A percentile compares a stretch with the other conserved stretches of the same genome.
These are phyloP conservation scores for Solanum peruvianum DNA, from an alignment of 257 asterid species.

Conservation along the genomic window DNA sequence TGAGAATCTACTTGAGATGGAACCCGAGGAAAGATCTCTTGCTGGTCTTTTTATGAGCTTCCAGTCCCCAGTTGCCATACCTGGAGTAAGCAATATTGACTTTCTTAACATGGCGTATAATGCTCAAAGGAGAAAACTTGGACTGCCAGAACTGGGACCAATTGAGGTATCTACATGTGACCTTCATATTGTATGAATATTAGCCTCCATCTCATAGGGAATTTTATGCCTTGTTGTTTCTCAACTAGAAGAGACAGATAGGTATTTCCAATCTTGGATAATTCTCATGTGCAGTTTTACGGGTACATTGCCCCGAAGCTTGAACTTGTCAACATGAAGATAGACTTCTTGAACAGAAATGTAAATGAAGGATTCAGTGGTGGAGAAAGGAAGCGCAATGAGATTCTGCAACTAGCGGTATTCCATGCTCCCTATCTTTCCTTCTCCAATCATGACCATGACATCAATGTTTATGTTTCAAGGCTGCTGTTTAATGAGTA, in stretches of 20 bases:
- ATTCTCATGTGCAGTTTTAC: conserved; percentile 55
- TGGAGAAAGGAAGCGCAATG: conserved; percentile 98
- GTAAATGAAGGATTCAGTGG: conserved; percentile 99
- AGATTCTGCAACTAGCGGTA: conserved; percentile 96
- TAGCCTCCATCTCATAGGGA: not conserved
- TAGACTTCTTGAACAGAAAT: conserved; percentile 77
- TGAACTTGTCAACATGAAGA: conserved; percentile 81
- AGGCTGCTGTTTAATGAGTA: not conserved
- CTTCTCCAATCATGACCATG: not conserved
- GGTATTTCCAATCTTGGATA: not conserved
- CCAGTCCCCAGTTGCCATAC: conserved; percentile 94
- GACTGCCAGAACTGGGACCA: conserved; percentile 87
- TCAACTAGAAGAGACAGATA: not conserved
- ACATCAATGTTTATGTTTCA: not conserved
- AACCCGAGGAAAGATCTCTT: conserved; percentile 86
- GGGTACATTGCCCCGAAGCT: conserved; percentile 84
- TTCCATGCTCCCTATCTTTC: not conserved
- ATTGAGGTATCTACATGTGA: conserved; percentile 52
- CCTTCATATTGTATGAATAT: not conserved
- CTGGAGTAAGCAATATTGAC: conserved; percentile 93
- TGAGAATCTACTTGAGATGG: conserved; percentile 84
- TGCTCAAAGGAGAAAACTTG: conserved; percentile 70
- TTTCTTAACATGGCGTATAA: conserved; percentile 95
- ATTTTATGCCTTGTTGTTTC: not conserved
- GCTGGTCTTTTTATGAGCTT: conserved; percentile 98